Percentiles rank a stretch among this genome's conserved stretches.
Evolutionary conservation across 306 rosid species (phyloP).

Genomic region (Benincasa hispida): DNA sequence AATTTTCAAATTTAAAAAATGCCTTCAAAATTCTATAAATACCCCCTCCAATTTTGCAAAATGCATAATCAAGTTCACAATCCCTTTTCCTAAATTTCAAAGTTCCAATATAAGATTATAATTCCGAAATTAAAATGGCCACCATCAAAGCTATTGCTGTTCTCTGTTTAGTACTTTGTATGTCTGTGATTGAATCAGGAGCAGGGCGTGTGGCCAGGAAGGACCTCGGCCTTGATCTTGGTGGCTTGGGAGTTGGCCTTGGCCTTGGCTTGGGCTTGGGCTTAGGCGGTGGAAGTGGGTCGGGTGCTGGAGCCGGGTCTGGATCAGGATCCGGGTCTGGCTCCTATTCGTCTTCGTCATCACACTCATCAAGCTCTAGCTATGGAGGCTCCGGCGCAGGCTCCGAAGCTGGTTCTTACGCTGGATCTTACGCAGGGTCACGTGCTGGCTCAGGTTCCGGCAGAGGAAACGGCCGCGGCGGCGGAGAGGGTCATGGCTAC

Average conservation of each 20-base stretch:
- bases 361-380: background rate
- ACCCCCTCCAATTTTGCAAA: background rate
- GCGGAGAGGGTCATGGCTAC: background rate
- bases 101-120: no score
- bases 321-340: constrained; percentile 23
- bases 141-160: background rate
- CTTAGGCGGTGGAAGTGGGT: constrained; percentile 32
- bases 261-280: constrained; percentile 32
- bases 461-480: background rate
- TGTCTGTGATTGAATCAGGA: constrained; percentile 14
- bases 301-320: constrained; percentile 40
- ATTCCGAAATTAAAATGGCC: background rate
- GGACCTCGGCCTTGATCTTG: constrained; percentile 54
- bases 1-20: background rate
- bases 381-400: constrained; percentile 2
- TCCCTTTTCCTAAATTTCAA: no score
- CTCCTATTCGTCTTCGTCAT: constrained; percentile 10
- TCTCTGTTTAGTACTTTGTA: background rate
- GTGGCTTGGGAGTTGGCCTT: constrained; percentile 41
- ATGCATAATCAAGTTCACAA: background rate
- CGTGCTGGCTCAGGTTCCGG: constrained; percentile 12
- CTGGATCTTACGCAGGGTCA: constrained; percentile 17
- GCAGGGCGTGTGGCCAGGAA: constrained; percentile 42
- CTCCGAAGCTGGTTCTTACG: constrained; percentile 26
- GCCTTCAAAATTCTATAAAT: background rate